These are phyloP conservation scores for Rhytidhysteron rufulum DNA, from an alignment of 2,329 filamentous ascomycete genomes.

Conservation along the genomic window DNA sequence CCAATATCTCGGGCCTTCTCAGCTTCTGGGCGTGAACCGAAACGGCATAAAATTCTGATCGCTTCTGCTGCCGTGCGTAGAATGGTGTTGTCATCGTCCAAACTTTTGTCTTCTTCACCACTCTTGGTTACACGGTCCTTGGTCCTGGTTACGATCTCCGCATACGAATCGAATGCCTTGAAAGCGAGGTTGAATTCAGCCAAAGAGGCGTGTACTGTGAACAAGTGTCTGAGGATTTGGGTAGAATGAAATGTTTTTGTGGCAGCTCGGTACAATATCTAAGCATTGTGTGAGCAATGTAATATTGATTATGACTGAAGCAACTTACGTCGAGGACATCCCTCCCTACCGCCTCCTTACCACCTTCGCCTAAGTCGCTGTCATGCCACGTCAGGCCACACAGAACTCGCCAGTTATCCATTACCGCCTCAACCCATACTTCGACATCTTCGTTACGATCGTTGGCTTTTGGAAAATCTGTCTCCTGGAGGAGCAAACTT, in stretches of 20 bases:
- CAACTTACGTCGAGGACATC: slow-evolving; percentile 64
- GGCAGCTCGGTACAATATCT: slow-evolving; percentile 84
- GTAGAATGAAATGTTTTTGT: slow-evolving; percentile 96
- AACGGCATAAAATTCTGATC: slow-evolving; percentile 76
- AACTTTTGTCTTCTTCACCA: slow-evolving; percentile 62
- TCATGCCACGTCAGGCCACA: slow-evolving; percentile 79
- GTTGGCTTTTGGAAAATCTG: slow-evolving; percentile 78
- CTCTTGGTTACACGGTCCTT: slow-evolving; percentile 78
- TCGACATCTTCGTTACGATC: slow-evolving; percentile 78
- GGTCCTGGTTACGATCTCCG: slow-evolving; percentile 80
- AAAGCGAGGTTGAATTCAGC: slow-evolving; percentile 91
- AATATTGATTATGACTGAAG: background rate
- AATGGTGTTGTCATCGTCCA: slow-evolving; percentile 76
- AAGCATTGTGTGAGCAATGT: slow-evolving; percentile 4
- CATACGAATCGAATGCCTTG: slow-evolving; percentile 86
- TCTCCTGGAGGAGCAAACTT: slow-evolving; percentile 70
- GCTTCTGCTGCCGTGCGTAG: slow-evolving; percentile 76
- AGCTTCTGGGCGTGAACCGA: slow-evolving; percentile 69
- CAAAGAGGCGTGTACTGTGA: slow-evolving; percentile 79
- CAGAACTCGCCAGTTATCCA: slow-evolving; percentile 80
- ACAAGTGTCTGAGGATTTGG: slow-evolving; percentile 77
- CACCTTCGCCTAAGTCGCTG: slow-evolving; percentile 74
- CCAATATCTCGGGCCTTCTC: slow-evolving; percentile 74
- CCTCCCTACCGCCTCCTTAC: slow-evolving; percentile 69
- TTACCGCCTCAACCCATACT: slow-evolving; percentile 71